Base-by-base conservation (phyloP, 148 eudicot genomes). In the Beta vulgaris region DNA sequence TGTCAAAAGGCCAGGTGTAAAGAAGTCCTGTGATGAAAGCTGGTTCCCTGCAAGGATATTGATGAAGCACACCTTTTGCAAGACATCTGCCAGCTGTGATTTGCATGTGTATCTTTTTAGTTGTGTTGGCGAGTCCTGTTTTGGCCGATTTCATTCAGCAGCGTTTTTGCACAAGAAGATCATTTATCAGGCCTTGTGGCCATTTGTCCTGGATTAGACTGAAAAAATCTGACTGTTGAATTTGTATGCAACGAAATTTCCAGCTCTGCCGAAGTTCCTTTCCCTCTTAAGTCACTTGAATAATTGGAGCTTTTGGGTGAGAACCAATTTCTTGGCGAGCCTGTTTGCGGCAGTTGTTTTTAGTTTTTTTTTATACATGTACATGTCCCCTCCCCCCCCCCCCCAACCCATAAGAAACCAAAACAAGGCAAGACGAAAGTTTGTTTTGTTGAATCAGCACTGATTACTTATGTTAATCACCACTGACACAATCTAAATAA, bases 291-390 rank as follows among this genome's bases (percentile, higher is more conserved):
- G 26, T 44, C 26, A n/a, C 40, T n/a, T 32, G 26, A 44, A 8
- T 29, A 15, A 18, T 64, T 63, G 51, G 13, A 9, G 29, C 65
- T 40, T 63, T 21, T 19, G 44, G 81, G 72, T 64, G 76, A 78
- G 76, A 72, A 44, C 35, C 57, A 37, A 19, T 55, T 63, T 13
- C 18, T 12, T 72, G 21, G 53, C 49, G 25, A 43, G 21, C 15
- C 44, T 67, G 42, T 35, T 40, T 63, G 36, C 23, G 28, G 40
- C 11, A 28, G 15, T 10, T 62, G 26, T 23, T 32, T 36, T 58
- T 23, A 5, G 16, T 31, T 44, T 31, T 44, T 28, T 12, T 35
- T 51, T 51, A 51, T n/a, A 51, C 57, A 51, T 51, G 57, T 19
- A 51, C 34, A 10, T 11, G 3, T 43, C 14, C 4, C 4, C 23